Base-by-base conservation (phyloP, 2,329 filamentous ascomycete genomes). In the Purpureocillium lavendulum region DNA sequence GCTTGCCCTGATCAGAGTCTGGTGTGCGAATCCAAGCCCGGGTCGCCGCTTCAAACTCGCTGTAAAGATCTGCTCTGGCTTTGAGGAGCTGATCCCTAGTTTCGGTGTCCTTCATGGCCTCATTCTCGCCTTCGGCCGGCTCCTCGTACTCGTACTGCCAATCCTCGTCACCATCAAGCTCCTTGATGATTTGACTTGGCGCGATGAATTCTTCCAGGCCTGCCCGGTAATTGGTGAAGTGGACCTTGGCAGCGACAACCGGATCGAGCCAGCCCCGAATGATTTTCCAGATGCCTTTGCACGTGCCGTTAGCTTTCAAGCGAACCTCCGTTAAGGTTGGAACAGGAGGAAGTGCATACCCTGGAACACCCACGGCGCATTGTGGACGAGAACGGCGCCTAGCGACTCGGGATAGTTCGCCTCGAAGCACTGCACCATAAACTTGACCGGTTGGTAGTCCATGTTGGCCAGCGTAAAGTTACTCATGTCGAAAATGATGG, bases 371-470 rank as follows among this genome's bases (percentile, higher is more conserved):
- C 92, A 98, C 4, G 92, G 92, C 1, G 92, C 82, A 61, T 95
- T 95, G 70, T 98, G 92, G 30, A 98, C 87, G 34, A 97, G 75
- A 3, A 97, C 87, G 2, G 84, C 75, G 21, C 90, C 92, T 1
- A 98, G 73, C 35, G 80, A 90, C 61, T 98, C 92, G 1, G 92
- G 92, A 53, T 97, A 98, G 60, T 98, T 97, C 44, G 92, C 92
- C 66, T 98, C 92, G 57, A 98, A 98, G 61, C 89, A 95, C 63
- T 95, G 94, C 62, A 98, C 96, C 84, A 98, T 96, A 66, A 97
- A 98, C 56, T 95, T 98, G 41, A 98, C 87, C 1, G 92, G 90
- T 0, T 85, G 78, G 60, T 97, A 97, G 61, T 98, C 92, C 92
- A 98, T 97, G 63, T 98, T 98, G 13, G 89, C 83, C 67, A 97